Percentiles rank a stretch among this genome's conserved stretches.
Evolutionary conservation across 176 grass and related monocot genomes (phyloP).

Genomic region (Oropetium thomaeum): DNA sequence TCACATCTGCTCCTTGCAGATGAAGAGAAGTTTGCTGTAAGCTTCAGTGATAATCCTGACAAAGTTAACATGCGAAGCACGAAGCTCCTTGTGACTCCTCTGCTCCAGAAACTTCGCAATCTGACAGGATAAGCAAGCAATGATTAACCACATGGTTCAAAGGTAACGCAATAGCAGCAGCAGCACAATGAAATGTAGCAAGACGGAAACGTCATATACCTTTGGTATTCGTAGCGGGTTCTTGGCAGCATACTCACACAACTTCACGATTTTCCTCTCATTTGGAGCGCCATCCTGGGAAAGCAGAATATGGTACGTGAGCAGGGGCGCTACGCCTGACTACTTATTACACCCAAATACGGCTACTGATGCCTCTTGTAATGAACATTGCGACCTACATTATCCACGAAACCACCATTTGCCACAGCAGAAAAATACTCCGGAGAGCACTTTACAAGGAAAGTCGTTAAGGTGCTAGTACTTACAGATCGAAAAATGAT

Average conservation of each 20-base stretch:
- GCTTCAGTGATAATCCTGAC: slow-evolving; percentile 92
- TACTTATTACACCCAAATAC: not conserved
- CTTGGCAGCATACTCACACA: slow-evolving; percentile 97
- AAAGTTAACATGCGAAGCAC: slow-evolving; percentile 65
- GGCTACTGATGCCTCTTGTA: not conserved
- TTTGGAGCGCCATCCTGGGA: slow-evolving; percentile 70
- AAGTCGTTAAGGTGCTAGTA: not conserved
- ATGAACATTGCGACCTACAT: not conserved
- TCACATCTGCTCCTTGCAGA: slow-evolving; percentile 95
- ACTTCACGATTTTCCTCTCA: slow-evolving; percentile 94
- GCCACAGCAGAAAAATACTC: slow-evolving; percentile 4
- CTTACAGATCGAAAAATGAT: slow-evolving; percentile 25
- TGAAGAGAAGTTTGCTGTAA: slow-evolving; percentile 87
- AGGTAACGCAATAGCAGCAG: not conserved
- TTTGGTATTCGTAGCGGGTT: slow-evolving; percentile 93
- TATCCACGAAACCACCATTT: not conserved
- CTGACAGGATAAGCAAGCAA: slow-evolving; percentile 32
- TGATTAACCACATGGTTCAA: slow-evolving; percentile 7
- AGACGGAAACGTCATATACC: slow-evolving; percentile 36
- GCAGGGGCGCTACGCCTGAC: not conserved
- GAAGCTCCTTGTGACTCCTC: slow-evolving; percentile 85
- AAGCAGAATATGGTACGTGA: not conserved
- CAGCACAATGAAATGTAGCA: slow-evolving; percentile 9
- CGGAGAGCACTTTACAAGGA: not conserved
- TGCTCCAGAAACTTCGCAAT: slow-evolving; percentile 94